These are phyloP conservation scores for Wickerhamomyces bisporus DNA, from an alignment of 805 yeast species.

Conservation along the genomic window DNA sequence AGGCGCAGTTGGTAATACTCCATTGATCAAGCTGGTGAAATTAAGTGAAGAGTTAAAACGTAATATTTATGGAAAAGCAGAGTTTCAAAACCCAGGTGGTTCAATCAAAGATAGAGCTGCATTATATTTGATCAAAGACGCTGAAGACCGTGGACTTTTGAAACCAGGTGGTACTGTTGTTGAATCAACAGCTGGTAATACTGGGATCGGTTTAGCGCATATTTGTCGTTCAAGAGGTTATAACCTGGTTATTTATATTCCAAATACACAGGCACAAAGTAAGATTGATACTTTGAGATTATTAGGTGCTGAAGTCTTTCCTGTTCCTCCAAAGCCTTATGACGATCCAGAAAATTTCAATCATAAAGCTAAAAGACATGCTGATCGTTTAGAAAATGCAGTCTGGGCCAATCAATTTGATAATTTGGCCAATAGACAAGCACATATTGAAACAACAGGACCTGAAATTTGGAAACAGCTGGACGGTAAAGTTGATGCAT, in stretches of 20 bases:
- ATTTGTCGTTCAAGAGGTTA: conserved; percentile 80
- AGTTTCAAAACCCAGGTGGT: conserved; percentile 91
- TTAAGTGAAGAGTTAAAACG: conserved; percentile 58
- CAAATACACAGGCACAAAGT: conserved; percentile 78
- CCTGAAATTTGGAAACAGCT: conserved; percentile 90
- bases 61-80: conserved; percentile 85
- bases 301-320: conserved; percentile 81
- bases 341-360: conserved; percentile 82
- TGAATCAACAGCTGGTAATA: conserved; percentile 93
- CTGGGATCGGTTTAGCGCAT: conserved; percentile 75
- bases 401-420: conserved; percentile 95
- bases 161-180: conserved; percentile 80
- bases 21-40: conserved; percentile 58
- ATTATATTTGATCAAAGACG: conserved; percentile 67
- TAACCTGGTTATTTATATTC: conserved; percentile 84
- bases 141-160: conserved; percentile 62
- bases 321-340: conserved; percentile 83
- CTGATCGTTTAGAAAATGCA: conserved; percentile 69
- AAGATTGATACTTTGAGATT: conserved; percentile 70
- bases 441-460: conserved; percentile 86
- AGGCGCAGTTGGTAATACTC: conserved; percentile 92
- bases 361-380: conserved; percentile 83
- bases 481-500: conserved; percentile 72
- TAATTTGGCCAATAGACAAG: conserved; percentile 80
- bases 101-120: conserved; percentile 92